Conservation (phyloP, 129 eudicot species). For the Flaveria linearis region DNA sequence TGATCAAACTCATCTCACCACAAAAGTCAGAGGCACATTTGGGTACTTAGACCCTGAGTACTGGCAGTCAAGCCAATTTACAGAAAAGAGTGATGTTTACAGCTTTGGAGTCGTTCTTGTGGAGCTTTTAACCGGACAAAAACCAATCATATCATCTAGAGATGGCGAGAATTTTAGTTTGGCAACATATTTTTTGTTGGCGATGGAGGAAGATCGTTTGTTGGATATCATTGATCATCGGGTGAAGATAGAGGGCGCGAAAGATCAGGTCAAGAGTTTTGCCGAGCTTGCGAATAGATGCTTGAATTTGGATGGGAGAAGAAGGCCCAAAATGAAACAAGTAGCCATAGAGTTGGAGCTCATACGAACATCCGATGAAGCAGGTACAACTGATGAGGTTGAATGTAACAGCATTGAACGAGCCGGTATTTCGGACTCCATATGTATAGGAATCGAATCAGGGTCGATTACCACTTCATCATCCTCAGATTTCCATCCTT, state of each 20-base stretch:
- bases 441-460: neutral
- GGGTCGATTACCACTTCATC: neutral
- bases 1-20: constrained; percentile 37
- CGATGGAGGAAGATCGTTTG: constrained; percentile 28
- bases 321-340: constrained; percentile 36
- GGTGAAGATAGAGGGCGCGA: constrained; percentile 11
- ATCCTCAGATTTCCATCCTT: constrained; percentile 3
- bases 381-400: neutral
- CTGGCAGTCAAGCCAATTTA: constrained; percentile 8
- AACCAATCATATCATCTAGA: constrained; percentile 11
- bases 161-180: constrained; percentile 26
- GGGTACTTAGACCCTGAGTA: constrained; percentile 39
- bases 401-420: neutral
- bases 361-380: constrained; percentile 15
- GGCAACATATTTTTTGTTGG: constrained; percentile 19
- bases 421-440: neutral
- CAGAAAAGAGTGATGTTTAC: constrained; percentile 2
- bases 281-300: constrained; percentile 32
- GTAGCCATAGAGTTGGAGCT: constrained; percentile 34
- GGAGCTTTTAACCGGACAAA: constrained; percentile 34
- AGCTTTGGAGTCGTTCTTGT: constrained; percentile 41
- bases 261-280: constrained; percentile 27
- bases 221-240: constrained; percentile 24
- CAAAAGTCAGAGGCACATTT: constrained; percentile 32
- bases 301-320: constrained; percentile 33